Conservation (phyloP, 805 yeast species). For the Ogataea neopini region DNA sequence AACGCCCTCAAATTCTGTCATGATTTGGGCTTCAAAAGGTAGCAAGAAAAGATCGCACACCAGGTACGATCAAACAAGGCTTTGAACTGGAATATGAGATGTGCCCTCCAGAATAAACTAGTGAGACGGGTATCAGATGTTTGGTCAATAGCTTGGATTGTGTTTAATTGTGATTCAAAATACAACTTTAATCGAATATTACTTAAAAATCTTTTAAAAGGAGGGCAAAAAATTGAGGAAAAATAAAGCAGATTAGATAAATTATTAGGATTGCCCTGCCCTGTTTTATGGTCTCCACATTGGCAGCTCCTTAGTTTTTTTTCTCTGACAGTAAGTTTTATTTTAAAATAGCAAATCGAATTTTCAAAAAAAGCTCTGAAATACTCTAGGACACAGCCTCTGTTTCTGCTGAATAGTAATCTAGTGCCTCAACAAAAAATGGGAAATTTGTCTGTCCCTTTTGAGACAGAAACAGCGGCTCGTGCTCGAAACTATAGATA, state of each 20-base stretch:
- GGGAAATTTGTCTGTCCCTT: constrained; percentile 16
- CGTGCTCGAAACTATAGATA: constrained; percentile 13
- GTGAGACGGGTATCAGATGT: no score
- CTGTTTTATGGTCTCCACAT: no score
- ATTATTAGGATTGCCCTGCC: background rate
- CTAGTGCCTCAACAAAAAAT: constrained; percentile 17
- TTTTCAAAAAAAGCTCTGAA: background rate
- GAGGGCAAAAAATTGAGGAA: background rate
- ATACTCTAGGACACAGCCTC: background rate
- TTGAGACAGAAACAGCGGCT: constrained; percentile 13
- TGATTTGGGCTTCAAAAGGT: background rate
- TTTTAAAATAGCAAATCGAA: background rate
- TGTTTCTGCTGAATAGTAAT: constrained; percentile 4
- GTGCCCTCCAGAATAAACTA: background rate
- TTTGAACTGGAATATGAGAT: background rate
- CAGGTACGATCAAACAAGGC: background rate
- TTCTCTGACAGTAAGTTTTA: background rate
- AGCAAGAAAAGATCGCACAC: background rate
- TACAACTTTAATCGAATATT: background rate
- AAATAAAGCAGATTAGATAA: background rate
- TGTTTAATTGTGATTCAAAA: no score
- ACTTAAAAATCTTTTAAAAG: background rate
- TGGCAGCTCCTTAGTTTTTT: background rate
- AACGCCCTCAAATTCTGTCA: background rate
- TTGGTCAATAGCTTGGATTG: no score